Evolutionary conservation across 345 rosid genomes (phyloP).

Genomic region (Rhodamnia argentea): DNA sequence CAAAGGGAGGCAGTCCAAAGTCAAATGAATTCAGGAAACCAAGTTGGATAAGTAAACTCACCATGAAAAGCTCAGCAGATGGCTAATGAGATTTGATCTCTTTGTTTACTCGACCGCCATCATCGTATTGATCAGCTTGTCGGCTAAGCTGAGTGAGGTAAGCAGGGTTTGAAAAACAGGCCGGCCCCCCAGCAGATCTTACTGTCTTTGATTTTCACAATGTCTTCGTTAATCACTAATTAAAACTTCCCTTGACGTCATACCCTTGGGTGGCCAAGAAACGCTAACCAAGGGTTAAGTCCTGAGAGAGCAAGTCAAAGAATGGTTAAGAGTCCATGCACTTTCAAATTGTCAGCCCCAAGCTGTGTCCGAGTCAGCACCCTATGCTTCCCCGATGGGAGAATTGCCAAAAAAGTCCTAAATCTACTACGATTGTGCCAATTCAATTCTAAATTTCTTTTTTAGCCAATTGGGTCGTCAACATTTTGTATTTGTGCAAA

Average conservation of each 20-base stretch:
- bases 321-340: not conserved
- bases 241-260: not conserved
- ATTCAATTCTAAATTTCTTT: too few relatives aligned
- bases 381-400: not conserved
- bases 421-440: too few relatives aligned
- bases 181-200: not conserved
- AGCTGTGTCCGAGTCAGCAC: not conserved
- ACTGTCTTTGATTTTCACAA: not conserved
- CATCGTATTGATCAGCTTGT: conserved; percentile 3
- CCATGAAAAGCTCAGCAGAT: not conserved
- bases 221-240: not conserved
- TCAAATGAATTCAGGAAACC: conserved; percentile 1
- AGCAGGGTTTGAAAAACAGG: conserved; percentile 3
- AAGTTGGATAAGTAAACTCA: conserved; percentile 12
- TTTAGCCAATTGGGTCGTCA: too few relatives aligned
- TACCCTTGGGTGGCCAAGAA: not conserved
- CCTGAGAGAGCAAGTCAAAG: not conserved
- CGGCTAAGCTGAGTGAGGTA: conserved; percentile 12
- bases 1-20: not conserved
- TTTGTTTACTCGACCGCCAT: not conserved
- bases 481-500: too few relatives aligned
- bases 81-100: not conserved
- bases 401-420: too few relatives aligned
- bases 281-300: not conserved
- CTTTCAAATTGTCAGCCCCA: not conserved